Percentiles rank a stretch among this genome's conserved stretches.
Conservation (phyloP, 352 stramenopile species). For the Phytopythium sindhum region DNA sequence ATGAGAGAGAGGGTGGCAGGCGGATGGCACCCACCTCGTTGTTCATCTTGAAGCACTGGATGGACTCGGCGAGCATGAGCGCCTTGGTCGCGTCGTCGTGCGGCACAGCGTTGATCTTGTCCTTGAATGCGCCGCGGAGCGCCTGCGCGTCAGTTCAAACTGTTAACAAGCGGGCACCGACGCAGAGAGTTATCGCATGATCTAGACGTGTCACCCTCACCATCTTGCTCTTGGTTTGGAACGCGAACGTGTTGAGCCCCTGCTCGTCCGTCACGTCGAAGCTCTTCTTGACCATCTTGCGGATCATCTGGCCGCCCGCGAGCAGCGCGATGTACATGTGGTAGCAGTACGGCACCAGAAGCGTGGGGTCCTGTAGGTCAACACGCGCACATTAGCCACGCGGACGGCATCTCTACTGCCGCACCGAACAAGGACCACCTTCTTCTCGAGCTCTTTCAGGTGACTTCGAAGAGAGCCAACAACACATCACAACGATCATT, state of each 20-base stretch:
- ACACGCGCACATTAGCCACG: neutral
- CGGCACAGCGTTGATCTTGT: conserved; percentile 45
- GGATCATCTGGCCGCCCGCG: conserved; percentile 55
- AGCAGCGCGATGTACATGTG: conserved; percentile 78
- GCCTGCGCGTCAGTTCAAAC: conserved; percentile 14
- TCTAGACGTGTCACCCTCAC: conserved; percentile 6
- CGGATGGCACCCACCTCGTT: conserved; percentile 37
- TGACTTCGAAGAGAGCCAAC: conserved; percentile 19
- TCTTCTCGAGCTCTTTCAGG: conserved; percentile 49
- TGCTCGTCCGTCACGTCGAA: conserved; percentile 38
- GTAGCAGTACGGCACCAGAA: conserved; percentile 64
- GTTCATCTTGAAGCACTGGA: conserved; percentile 62
- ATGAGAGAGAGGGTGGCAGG: too few species aligned
- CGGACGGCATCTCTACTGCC: too few species aligned
- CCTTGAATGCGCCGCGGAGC: conserved; percentile 52
- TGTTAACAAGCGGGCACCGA: neutral
- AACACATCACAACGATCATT: neutral
- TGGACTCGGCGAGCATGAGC: conserved; percentile 48
- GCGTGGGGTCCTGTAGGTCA: conserved; percentile 39
- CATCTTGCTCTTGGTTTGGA: conserved; percentile 48
- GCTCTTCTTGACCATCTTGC: conserved; percentile 62
- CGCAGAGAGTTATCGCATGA: neutral
- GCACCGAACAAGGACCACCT: conserved; percentile 18
- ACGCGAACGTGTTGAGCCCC: conserved; percentile 52
- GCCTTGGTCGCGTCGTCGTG: conserved; percentile 42